Conservation (phyloP, 179 eudicot species). For the Patellifolia procumbens region DNA sequence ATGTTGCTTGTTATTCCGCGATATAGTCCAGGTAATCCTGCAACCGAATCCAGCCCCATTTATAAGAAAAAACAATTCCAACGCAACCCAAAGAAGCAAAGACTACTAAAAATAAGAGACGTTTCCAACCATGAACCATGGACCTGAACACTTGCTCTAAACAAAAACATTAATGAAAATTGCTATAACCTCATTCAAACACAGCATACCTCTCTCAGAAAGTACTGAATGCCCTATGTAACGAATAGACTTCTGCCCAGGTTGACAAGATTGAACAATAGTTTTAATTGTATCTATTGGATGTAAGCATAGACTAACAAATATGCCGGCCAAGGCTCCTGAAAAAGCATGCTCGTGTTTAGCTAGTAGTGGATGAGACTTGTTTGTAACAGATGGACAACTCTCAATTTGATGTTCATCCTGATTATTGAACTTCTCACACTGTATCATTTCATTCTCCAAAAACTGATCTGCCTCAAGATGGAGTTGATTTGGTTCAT, state of each 20-base stretch:
- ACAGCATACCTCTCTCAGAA: slow-evolving; percentile 75
- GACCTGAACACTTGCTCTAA: not conserved
- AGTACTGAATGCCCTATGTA: slow-evolving; percentile 67
- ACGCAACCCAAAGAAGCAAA: not conserved
- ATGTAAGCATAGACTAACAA: slow-evolving; percentile 89
- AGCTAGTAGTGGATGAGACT: slow-evolving; percentile 46
- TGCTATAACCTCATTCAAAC: not conserved
- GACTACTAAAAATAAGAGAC: not conserved
- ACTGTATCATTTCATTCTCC: slow-evolving; percentile 25
- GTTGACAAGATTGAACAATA: slow-evolving; percentile 71
- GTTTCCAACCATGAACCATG: not conserved
- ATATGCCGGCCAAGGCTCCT: slow-evolving; percentile 91
- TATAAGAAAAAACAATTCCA: not conserved
- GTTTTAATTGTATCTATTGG: slow-evolving; percentile 95
- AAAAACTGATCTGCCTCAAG: slow-evolving; percentile 27
- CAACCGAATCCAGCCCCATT: not conserved
- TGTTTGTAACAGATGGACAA: slow-evolving; percentile 31
- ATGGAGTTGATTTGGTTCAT: slow-evolving; percentile 20
- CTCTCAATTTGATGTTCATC: slow-evolving; percentile 32
- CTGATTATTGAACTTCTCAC: slow-evolving; percentile 22
- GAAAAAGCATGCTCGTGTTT: slow-evolving; percentile 89
- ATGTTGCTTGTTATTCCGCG: slow-evolving; percentile 93
- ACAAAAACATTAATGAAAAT: not conserved
- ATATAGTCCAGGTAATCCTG: slow-evolving; percentile 86
- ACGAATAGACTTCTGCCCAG: slow-evolving; percentile 57